These are phyloP conservation scores for Aquilaria malaccensis DNA, from an alignment of 345 rosid genomes.

Conservation along the genomic window DNA sequence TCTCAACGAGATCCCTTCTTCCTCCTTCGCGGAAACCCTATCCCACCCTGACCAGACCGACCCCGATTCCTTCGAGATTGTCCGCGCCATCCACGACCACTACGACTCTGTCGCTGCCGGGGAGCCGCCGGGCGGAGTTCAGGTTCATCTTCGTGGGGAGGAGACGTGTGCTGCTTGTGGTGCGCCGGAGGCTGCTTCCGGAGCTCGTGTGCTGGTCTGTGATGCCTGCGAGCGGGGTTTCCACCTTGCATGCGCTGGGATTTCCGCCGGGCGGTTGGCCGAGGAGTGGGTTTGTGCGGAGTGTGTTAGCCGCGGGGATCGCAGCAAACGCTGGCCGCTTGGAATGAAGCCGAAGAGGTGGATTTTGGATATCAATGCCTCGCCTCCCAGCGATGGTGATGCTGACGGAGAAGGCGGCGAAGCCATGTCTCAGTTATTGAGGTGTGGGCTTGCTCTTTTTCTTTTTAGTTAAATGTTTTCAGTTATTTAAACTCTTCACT, in stretches of 20 bases:
- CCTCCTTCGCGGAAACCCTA: conserved; percentile 24
- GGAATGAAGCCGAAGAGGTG: conserved; percentile 67
- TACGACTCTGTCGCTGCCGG: conserved; percentile 49
- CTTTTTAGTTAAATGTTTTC: no score
- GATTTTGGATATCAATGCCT: conserved; percentile 82
- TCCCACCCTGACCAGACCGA: conserved; percentile 27
- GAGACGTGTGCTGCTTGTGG: conserved; percentile 57
- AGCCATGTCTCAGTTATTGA: conserved; percentile 30
- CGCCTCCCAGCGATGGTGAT: conserved; percentile 85
- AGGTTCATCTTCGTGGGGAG: conserved; percentile 7
- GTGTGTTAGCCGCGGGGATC: conserved; percentile 48
- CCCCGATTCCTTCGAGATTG: conserved; percentile 47
- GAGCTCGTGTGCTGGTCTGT: conserved; percentile 57
- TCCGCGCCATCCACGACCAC: conserved; percentile 53
- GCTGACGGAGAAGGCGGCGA: conserved; percentile 30
- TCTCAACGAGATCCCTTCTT: conserved; percentile 95
- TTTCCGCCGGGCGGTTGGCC: conserved; percentile 16
- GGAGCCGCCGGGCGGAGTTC: conserved; percentile 38
- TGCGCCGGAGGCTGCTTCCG: conserved; percentile 24
- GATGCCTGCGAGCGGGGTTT: conserved; percentile 92
- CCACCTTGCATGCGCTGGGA: conserved; percentile 53
- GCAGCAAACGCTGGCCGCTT: conserved; percentile 78
- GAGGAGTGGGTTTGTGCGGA: conserved; percentile 80
- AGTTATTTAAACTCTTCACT: no score
- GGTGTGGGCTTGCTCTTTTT: conserved; percentile 29